Percentiles rank a stretch among this genome's conserved stretches.
Evolutionary conservation across 2,329 filamentous ascomycete genomes (phyloP).

Genomic region (Dissoconium aciculare): DNA sequence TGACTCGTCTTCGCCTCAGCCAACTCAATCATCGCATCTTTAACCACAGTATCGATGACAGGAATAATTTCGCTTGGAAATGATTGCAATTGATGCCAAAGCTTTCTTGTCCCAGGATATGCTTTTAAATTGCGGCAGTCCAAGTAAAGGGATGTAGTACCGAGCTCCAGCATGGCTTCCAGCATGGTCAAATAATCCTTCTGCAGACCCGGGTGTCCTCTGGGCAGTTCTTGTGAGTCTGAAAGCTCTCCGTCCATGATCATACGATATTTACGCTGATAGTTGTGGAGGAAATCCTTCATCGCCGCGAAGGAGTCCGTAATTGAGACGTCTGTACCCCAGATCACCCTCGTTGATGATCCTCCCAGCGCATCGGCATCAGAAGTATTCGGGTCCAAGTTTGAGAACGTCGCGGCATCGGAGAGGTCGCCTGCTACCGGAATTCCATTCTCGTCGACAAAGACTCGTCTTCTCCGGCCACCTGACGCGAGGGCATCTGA

Average conservation of each 20-base stretch:
- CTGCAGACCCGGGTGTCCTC: constrained; percentile 54
- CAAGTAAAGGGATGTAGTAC: constrained; percentile 69
- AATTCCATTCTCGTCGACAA: constrained; percentile 50
- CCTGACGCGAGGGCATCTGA: constrained; percentile 53
- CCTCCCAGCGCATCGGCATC: constrained; percentile 82
- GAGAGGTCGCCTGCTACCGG: constrained; percentile 39
- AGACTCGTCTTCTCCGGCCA: constrained; percentile 41
- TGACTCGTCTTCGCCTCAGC: constrained; percentile 65
- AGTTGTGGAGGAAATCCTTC: constrained; percentile 85
- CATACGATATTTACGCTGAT: constrained; percentile 85
- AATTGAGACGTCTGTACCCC: constrained; percentile 94
- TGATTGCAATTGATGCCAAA: constrained; percentile 88
- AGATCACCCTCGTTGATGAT: constrained; percentile 68
- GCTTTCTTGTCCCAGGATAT: constrained; percentile 80
- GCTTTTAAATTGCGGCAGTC: constrained; percentile 80
- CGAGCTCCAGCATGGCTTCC: constrained; percentile 80
- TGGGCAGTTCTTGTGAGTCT: constrained; percentile 49
- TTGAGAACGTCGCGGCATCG: constrained; percentile 49
- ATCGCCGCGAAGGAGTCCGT: constrained; percentile 75
- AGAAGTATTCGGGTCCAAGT: constrained; percentile 67
- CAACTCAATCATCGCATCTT: constrained; percentile 84
- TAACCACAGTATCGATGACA: constrained; percentile 86
- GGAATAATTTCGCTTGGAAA: constrained; percentile 95
- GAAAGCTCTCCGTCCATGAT: constrained; percentile 74
- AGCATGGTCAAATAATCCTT: constrained; percentile 75